These are phyloP conservation scores for Sedum album DNA, from an alignment of 164 flowering plant species.

Conservation along the genomic window DNA sequence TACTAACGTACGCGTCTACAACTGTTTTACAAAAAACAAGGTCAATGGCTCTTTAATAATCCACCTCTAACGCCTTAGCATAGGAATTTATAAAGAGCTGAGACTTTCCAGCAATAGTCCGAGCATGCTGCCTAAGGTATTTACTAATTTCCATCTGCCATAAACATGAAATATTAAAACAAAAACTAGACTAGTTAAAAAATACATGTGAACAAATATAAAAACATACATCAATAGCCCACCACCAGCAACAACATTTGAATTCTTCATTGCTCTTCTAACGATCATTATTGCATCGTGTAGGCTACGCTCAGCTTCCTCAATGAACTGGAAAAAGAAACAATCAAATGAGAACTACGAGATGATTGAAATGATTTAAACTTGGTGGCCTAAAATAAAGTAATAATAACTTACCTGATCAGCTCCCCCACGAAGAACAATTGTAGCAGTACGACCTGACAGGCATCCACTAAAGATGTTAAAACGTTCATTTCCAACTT, in stretches of 20 bases:
- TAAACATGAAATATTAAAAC: not conserved
- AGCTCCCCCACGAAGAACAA: no score
- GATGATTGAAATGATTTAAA: not conserved
- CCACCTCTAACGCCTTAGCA: constrained; percentile 98
- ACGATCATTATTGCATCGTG: no score
- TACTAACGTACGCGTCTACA: not conserved
- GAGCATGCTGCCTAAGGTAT: no score
- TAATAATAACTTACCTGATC: no score
- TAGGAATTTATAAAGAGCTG: constrained; percentile 91
- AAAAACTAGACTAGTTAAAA: not conserved
- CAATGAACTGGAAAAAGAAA: constrained; percentile 67
- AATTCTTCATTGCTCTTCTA: no score
- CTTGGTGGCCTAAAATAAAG: not conserved
- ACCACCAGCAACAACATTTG: no score
- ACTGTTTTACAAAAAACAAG: not conserved
- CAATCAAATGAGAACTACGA: not conserved
- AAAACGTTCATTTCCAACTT: no score
- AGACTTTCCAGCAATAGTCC: no score
- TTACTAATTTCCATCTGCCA: constrained; percentile 95
- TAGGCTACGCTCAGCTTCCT: no score
- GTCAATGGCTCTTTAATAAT: not conserved
- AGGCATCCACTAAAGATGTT: constrained; percentile 97
- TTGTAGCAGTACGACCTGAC: constrained; percentile 75
- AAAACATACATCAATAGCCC: constrained; percentile 86
- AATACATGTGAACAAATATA: not conserved